phyloP scores from a whole-genome alignment of 805 yeast species.

The Metahyphopichia silvanorum region DNA sequence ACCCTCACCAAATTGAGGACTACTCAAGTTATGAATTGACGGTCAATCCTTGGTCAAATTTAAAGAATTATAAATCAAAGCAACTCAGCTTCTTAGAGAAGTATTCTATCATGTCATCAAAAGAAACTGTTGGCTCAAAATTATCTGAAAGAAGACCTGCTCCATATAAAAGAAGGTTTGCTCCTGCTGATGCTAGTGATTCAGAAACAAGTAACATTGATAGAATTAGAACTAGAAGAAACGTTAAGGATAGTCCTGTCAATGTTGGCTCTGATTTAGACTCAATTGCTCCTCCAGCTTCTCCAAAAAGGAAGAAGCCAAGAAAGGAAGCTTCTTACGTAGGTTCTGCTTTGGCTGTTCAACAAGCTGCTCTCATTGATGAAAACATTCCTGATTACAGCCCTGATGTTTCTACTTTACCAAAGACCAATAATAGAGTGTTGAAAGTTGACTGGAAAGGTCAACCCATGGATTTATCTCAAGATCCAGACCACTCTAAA shows the following conservation, averaged over 20 bases:
- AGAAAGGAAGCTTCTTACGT: conserved; percentile 25
- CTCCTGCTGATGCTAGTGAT: conserved; percentile 27
- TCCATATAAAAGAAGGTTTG: conserved; percentile 13
- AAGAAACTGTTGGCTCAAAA: conserved; percentile 3
- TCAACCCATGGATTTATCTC: conserved; percentile 85
- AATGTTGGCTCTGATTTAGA: conserved; percentile 2
- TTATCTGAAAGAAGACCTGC: conserved; percentile 8
- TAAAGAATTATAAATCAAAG: conserved; percentile 42
- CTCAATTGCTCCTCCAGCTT: conserved; percentile 14
- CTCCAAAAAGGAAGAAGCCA: conserved; percentile 42
- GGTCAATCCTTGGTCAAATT: conserved; percentile 50
- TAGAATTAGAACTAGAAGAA: conserved; percentile 59
- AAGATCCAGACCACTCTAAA: conserved; percentile 68
- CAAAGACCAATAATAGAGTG: conserved; percentile 61
- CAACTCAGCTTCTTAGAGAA: conserved; percentile 54
- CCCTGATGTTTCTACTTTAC: conserved; percentile 65
- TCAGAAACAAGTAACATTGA: conserved; percentile 35
- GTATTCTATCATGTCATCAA: conserved; percentile 34
- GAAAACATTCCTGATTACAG: conserved; percentile 76
- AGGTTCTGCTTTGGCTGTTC: conserved; percentile 37
- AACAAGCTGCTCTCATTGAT: conserved; percentile 55
- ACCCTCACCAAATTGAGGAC: conserved; percentile 48
- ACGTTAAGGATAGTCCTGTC: conserved; percentile 37
- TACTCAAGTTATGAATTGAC: conserved; percentile 44
- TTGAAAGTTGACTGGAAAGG: conserved; percentile 97